These are phyloP conservation scores for Gossypium raimondii DNA, from an alignment of 345 rosid genomes.

Conservation along the genomic window DNA sequence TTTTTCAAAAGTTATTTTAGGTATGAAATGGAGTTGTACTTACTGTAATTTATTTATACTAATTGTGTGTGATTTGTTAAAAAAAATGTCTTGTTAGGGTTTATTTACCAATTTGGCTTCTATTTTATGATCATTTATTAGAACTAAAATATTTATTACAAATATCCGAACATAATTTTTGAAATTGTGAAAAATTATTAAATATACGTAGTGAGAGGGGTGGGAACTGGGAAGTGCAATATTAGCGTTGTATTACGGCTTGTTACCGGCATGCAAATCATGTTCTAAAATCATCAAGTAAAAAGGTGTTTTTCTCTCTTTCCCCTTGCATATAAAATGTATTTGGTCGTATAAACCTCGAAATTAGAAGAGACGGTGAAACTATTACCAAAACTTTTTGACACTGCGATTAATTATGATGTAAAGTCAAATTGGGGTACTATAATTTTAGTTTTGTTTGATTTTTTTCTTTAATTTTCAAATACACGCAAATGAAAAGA, in stretches of 20 bases:
- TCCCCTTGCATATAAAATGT: not conserved
- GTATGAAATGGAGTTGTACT: too few relatives aligned
- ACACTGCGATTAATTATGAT: too few relatives aligned
- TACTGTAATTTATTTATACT: too few relatives aligned
- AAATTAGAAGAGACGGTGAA: not conserved
- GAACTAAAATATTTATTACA: not conserved
- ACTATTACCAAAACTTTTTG: not conserved
- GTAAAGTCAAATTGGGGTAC: not conserved
- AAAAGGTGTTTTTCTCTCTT: not conserved
- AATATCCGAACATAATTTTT: too few relatives aligned
- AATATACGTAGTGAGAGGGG: too few relatives aligned
- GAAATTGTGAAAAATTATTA: not conserved
- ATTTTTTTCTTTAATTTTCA: not conserved
- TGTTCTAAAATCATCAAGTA: not conserved
- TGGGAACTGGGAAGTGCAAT: not conserved
- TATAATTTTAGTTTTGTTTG: too few relatives aligned
- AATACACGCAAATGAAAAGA: not conserved
- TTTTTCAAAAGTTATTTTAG: too few relatives aligned
- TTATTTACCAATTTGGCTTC: not conserved
- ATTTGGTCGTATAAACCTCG: not conserved
- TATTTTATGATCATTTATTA: not conserved
- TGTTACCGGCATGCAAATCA: too few relatives aligned
- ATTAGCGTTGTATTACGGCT: not conserved
- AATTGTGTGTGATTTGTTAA: too few relatives aligned
- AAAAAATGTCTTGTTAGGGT: too few relatives aligned